A percentile compares a stretch with the other conserved stretches of the same genome.
phyloP scores from a whole-genome alignment of 139 green algal species.

The Picochlorum sp. region DNA sequence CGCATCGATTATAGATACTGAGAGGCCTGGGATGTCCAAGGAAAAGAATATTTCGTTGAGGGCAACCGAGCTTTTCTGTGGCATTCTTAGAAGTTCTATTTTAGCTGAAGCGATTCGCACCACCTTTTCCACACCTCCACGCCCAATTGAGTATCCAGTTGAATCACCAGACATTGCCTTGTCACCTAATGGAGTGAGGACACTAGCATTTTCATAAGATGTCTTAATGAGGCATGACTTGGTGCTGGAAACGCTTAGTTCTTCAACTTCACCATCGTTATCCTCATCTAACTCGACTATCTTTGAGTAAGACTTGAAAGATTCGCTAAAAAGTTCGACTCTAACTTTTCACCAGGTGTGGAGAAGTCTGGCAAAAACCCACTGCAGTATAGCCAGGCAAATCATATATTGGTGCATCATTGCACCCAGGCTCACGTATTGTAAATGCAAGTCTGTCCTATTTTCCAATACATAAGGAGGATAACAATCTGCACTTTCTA shows the following conservation, averaged over 20 bases:
- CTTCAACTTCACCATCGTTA: too few relatives aligned
- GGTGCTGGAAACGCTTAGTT: slow-evolving; percentile 24
- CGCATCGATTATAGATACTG: slow-evolving; percentile 69
- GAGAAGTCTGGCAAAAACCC: slow-evolving; percentile 27
- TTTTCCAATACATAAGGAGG: slow-evolving; percentile 58
- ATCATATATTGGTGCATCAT: slow-evolving; percentile 33
- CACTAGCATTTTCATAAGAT: slow-evolving; percentile 9
- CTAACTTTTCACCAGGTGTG: neutral
- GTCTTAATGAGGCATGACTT: slow-evolving; percentile 9
- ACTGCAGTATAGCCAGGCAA: slow-evolving; percentile 37
- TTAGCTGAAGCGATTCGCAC: slow-evolving; percentile 38
- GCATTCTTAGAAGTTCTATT: slow-evolving; percentile 10
- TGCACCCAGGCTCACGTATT: slow-evolving; percentile 35
- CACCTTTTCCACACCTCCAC: slow-evolving; percentile 34
- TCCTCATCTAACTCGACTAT: too few relatives aligned
- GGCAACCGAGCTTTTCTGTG: neutral
- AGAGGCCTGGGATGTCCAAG: slow-evolving; percentile 33
- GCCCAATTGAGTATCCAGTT: slow-evolving; percentile 33
- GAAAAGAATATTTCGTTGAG: slow-evolving; percentile 4
- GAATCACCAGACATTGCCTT: slow-evolving; percentile 30
- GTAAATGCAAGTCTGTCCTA: slow-evolving; percentile 33
- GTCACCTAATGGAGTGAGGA: slow-evolving; percentile 33
- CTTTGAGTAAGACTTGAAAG: too few relatives aligned
- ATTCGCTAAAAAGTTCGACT: too few relatives aligned
- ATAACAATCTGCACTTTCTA: slow-evolving; percentile 39